Conservation (phyloP, 2,329 filamentous ascomycete genomes). For the Nakataea oryzae region DNA sequence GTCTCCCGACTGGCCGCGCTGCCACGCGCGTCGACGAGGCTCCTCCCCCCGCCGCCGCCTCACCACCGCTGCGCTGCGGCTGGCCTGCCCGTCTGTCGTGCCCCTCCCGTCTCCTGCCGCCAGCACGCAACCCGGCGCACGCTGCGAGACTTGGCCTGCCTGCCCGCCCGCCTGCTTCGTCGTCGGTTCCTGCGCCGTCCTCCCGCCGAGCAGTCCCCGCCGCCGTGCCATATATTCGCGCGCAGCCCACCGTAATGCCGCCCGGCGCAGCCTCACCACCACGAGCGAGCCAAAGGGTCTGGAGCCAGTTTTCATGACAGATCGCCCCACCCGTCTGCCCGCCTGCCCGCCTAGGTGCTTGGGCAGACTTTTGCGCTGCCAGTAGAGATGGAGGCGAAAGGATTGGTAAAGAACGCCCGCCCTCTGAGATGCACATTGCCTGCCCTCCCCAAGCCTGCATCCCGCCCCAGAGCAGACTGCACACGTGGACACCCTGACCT, state of each 20-base stretch:
- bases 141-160: not conserved
- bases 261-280: too few relatives aligned
- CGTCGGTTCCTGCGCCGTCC: not conserved
- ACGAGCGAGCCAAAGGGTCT: not conserved
- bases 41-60: not conserved
- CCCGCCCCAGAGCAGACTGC: too few relatives aligned
- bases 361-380: not conserved
- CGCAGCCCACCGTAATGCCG: not conserved
- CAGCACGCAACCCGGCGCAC: too few relatives aligned
- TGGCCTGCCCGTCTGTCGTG: not conserved
- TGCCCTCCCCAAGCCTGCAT: too few relatives aligned
- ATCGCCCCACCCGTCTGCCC: not conserved
- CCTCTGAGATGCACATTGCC: too few relatives aligned
- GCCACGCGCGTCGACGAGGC: too few relatives aligned
- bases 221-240: not conserved
- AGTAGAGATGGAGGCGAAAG: not conserved
- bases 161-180: not conserved
- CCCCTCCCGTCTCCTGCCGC: not conserved
- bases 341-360: too few relatives aligned
- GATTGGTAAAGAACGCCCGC: not conserved
- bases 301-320: not conserved
- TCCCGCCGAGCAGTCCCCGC: not conserved
- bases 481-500: not conserved
- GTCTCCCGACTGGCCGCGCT: too few relatives aligned
- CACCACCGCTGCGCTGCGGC: not conserved